Evolutionary conservation across 768 basidiomycete genomes (phyloP), one percentile per base, ranked within the genome.

Genomic region (Austroboletus eburneus): DNA sequence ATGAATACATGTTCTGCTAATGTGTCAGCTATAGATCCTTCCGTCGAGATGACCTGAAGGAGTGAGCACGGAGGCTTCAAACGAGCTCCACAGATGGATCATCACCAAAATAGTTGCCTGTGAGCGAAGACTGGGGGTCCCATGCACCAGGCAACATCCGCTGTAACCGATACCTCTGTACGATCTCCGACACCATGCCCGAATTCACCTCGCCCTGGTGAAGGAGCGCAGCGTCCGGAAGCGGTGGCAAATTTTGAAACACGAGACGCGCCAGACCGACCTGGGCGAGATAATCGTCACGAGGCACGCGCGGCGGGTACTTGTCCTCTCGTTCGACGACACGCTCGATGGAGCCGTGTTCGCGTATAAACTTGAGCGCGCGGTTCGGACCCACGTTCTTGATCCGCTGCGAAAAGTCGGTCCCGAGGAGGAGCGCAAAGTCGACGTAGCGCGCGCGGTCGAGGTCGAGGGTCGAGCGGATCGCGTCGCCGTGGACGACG

Each of bases 371-470:
- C 55, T 81, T 82, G 57, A 90, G 79, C 2, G 91, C 91, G 3
- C 81, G 82, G 0, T 69, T 59, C 1, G 92, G 91, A 1, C 93
- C 93, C 2, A 95, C 72, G 49, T 85, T 82, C 46, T 79, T 85
- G 48, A 96, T 87, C 5, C 93, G 81, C 38, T 84, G 80, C 0
- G 89, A 85, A 56, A 95, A 94, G 65, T 96, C 93, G 2, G 92
- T 95, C 10, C 93, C 93, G 9, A 93, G 76, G 6, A 96, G 74
- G 42, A 95, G 78, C 0, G 81, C 83, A 65, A 95, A 92, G 67
- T 96, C 93, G 56, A 95, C 64, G 64, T 78, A 93, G 41, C 78
- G 62, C 0, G 71, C 58, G 8, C 73, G 74, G 53, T 77, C 69
- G 22, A 96, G 77, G 10, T 70, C 60, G 29, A 91, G 76, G 7